Evolutionary conservation across 176 grass and related monocot genomes (phyloP).

Genomic region (Poa annua): DNA sequence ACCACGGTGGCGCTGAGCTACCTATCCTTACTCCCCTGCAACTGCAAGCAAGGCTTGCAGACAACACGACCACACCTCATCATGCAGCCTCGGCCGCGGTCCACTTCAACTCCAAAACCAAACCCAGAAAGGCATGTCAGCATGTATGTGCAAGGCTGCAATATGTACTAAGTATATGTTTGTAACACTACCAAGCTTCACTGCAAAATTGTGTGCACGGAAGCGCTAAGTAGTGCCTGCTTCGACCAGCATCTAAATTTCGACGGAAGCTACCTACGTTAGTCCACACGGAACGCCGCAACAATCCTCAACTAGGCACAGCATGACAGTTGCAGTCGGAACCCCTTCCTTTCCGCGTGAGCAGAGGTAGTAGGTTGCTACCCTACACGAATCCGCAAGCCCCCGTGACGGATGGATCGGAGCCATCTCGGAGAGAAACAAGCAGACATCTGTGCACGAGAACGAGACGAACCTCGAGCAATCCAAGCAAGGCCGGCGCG

Average conservation of each 20-base stretch:
- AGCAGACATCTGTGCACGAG: not conserved
- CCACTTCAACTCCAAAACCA: not conserved
- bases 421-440: not conserved
- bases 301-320: not conserved
- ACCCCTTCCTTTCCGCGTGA: not conserved
- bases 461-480: not conserved
- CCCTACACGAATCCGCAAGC: not conserved
- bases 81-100: not conserved
- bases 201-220: not conserved
- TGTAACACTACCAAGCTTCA: not conserved
- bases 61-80: not conserved
- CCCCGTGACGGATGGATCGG: not conserved
- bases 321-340: not conserved
- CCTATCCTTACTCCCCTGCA: constrained; percentile 10
- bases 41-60: not conserved
- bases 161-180: not conserved
- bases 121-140: not conserved
- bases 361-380: not conserved
- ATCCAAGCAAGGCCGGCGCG: not conserved
- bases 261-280: not conserved
- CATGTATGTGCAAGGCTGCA: not conserved
- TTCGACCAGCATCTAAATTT: not conserved
- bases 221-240: not conserved
- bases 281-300: not conserved
- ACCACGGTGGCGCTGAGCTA: not conserved